A percentile compares a stretch with the other conserved stretches of the same genome.
Conservation (phyloP, 1,284 basidiomycete species). For the Lentinula novae-zelandiae region DNA sequence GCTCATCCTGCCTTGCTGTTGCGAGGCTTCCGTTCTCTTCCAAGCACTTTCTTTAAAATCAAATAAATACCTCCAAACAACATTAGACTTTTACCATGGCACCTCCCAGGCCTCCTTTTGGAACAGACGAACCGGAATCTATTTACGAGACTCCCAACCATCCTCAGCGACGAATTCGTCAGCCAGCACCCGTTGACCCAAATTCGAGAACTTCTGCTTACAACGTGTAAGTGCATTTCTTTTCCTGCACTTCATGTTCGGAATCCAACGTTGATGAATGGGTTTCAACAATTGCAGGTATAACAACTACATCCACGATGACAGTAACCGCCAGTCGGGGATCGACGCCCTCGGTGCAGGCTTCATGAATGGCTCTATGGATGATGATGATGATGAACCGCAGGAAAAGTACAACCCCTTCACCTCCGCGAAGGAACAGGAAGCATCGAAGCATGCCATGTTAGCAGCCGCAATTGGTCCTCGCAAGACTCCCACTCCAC, state of each 20-base stretch:
- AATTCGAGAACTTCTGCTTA: conserved; percentile 16
- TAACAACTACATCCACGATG: conserved; percentile 51
- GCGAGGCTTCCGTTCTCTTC: conserved; percentile 16
- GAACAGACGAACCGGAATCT: conserved; percentile 63
- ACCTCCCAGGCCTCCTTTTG: conserved; percentile 61
- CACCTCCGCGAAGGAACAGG: conserved; percentile 12
- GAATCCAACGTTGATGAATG: neutral
- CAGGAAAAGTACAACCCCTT: conserved; percentile 22
- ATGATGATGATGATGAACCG: conserved; percentile 43
- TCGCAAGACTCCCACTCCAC: conserved; percentile 25
- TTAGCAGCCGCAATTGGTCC: conserved; percentile 6
- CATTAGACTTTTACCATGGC: conserved; percentile 25
- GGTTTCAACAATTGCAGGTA: conserved; percentile 40
- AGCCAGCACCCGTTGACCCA: conserved; percentile 13
- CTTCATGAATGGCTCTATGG: conserved; percentile 45
- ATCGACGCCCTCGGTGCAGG: conserved; percentile 50
- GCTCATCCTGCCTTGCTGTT: conserved; percentile 10
- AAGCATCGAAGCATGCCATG: conserved; percentile 10
- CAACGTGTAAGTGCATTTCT: conserved; percentile 13
- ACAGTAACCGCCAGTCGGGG: conserved; percentile 43
- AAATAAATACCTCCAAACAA: neutral
- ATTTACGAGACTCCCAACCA: conserved; percentile 43
- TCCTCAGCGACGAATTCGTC: conserved; percentile 31
- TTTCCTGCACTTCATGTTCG: neutral
- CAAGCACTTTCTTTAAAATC: conserved; percentile 12